Conservation (phyloP, 2,329 filamentous ascomycete species). For the Fusarium sp. region DNA sequence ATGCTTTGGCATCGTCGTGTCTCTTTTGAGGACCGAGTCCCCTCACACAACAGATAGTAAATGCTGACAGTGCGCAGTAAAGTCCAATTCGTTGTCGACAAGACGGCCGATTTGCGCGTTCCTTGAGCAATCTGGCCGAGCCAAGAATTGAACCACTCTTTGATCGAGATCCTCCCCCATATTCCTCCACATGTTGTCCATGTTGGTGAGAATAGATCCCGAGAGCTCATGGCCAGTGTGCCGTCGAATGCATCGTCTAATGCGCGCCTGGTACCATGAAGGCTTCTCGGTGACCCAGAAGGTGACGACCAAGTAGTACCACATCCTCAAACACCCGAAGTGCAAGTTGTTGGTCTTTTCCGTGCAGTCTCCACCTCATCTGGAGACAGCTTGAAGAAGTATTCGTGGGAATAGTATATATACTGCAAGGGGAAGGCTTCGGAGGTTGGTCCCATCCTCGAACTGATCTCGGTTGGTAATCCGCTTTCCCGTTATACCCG, state of each 20-base stretch:
- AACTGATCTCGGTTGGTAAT: too few relatives aligned
- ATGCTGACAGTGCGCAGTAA: not conserved
- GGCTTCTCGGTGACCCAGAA: not conserved
- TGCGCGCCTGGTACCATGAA: not conserved
- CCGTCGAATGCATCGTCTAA: not conserved
- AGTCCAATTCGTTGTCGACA: not conserved
- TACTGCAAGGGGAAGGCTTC: too few relatives aligned
- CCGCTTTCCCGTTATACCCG: too few relatives aligned
- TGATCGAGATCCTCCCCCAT: not conserved
- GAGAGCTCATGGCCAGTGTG: too few relatives aligned
- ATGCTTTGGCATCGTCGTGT: not conserved
- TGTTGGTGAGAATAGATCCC: not conserved
- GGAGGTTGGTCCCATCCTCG: too few relatives aligned
- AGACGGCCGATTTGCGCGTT: too few relatives aligned
- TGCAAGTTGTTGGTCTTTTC: too few relatives aligned
- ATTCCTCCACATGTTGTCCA: not conserved
- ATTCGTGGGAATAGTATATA: not conserved
- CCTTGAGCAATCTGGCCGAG: too few relatives aligned
- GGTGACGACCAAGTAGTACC: not conserved
- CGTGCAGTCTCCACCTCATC: not conserved
- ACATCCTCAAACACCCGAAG: not conserved
- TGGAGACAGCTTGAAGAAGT: not conserved
- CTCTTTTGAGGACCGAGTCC: not conserved
- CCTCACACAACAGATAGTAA: not conserved
- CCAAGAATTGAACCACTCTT: too few relatives aligned